These are phyloP conservation scores for Sapria himalayana DNA, from an alignment of 345 rosid species.

Conservation along the genomic window DNA sequence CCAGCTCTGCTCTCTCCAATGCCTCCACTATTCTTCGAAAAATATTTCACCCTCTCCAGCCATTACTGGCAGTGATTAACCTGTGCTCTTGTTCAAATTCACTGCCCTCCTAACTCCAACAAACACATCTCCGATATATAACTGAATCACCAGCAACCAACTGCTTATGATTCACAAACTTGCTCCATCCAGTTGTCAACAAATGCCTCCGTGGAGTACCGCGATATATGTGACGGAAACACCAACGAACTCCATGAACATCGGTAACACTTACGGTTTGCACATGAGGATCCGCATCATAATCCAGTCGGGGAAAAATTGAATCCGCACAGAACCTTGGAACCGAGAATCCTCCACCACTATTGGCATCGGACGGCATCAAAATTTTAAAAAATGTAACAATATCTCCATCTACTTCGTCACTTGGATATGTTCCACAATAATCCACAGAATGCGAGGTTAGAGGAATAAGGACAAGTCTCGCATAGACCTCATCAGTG, in stretches of 20 bases:
- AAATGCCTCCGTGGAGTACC: conserved; percentile 83
- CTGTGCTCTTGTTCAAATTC: conserved; percentile 11
- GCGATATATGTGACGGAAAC: conserved; percentile 67
- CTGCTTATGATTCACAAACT: conserved; percentile 70
- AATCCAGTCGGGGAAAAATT: conserved; percentile 62
- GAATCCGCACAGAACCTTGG: conserved; percentile 84
- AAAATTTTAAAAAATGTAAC: conserved; percentile 45
- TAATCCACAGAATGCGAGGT: conserved; percentile 2
- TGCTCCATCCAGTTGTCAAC: conserved; percentile 92
- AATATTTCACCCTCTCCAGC: conserved; percentile 17
- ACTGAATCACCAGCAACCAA: conserved; percentile 79
- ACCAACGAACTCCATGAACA: conserved; percentile 50
- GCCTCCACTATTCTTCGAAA: conserved; percentile 26
- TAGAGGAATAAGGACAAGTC: conserved; percentile 21
- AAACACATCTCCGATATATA: conserved; percentile 38
- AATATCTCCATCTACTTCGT: conserved; percentile 17
- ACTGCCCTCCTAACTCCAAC: conserved; percentile 45
- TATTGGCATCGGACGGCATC: conserved; percentile 84
- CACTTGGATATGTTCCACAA: conserved; percentile 1
- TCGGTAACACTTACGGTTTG: conserved; percentile 54
- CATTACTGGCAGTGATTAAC: conserved; percentile 24
- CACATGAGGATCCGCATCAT: conserved; percentile 57
- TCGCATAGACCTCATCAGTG: conserved; percentile 61
- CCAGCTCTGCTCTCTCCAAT: conserved; percentile 27
- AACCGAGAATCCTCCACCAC: conserved; percentile 92